phyloP scores from a whole-genome alignment of 805 yeast genomes.

The Candida anglica region DNA sequence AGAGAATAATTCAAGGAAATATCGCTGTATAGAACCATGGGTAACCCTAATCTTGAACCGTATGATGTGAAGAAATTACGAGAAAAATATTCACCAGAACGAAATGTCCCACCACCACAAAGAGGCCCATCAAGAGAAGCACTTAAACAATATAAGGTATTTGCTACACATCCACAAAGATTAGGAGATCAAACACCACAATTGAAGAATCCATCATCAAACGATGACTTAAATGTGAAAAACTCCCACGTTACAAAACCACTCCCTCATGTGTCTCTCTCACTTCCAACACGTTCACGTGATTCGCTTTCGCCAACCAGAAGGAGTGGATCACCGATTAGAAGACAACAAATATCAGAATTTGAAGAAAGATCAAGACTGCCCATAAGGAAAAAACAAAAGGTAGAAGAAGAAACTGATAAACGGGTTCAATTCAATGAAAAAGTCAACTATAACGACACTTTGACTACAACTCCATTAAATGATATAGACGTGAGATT shows the following conservation, averaged over 20 bases:
- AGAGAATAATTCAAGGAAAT: too few species aligned
- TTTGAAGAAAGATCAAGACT: slow-evolving; percentile 16
- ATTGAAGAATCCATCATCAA: too few species aligned
- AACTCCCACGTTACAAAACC: too few species aligned
- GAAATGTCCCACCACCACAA: not conserved
- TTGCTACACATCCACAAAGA: not conserved
- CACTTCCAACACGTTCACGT: not conserved
- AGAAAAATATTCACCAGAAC: not conserved
- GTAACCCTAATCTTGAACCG: too few species aligned
- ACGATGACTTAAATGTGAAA: too few species aligned
- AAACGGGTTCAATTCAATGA: slow-evolving; percentile 5
- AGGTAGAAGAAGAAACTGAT: slow-evolving; percentile 6
- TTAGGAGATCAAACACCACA: not conserved
- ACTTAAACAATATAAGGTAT: not conserved
- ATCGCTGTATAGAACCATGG: too few species aligned
- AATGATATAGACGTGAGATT: slow-evolving; percentile 14
- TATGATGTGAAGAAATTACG: not conserved
- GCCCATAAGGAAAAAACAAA: slow-evolving; percentile 4
- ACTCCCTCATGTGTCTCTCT: too few species aligned
- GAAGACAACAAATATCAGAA: slow-evolving; percentile 25
- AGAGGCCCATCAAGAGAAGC: not conserved
- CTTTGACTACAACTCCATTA: not conserved
- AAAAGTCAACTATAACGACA: slow-evolving; percentile 6
- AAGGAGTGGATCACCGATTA: slow-evolving; percentile 32
- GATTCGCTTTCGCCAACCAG: slow-evolving; percentile 18